These are phyloP conservation scores for Aspergillus sp. DNA, from an alignment of 2,329 filamentous ascomycete genomes.

Conservation along the genomic window DNA sequence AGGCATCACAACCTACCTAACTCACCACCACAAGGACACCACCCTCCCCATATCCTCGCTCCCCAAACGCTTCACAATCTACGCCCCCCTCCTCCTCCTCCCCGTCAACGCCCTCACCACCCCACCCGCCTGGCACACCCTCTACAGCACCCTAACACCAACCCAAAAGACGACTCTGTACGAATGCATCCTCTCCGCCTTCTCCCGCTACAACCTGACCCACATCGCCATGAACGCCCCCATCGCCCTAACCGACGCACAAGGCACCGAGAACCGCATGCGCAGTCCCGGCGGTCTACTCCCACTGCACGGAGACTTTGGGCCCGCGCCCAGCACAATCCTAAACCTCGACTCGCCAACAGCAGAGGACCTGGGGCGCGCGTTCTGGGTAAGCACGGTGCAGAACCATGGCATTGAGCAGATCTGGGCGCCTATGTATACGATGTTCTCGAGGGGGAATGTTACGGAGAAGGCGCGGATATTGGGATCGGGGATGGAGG, in stretches of 20 bases:
- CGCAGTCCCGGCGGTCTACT: slow-evolving; percentile 71
- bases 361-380: slow-evolving; percentile 59
- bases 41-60: slow-evolving; percentile 19
- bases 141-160: slow-evolving; percentile 31
- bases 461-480: slow-evolving; percentile 83
- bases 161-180: slow-evolving; percentile 43
- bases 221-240: slow-evolving; percentile 62
- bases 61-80: slow-evolving; percentile 55
- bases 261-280: slow-evolving; percentile 65
- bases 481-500: slow-evolving; percentile 46
- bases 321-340: slow-evolving; percentile 41
- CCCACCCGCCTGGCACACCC: slow-evolving; percentile 28
- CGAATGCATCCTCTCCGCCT: slow-evolving; percentile 40
- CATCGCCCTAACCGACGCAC: slow-evolving; percentile 45
- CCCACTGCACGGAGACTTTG: slow-evolving; percentile 75
- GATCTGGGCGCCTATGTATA: slow-evolving; percentile 84
- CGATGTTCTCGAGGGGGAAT: slow-evolving; percentile 94
- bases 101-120: slow-evolving; percentile 49
- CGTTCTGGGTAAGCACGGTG: slow-evolving; percentile 76
- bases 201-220: slow-evolving; percentile 46
- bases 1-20: slow-evolving; percentile 35
- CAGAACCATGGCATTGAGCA: slow-evolving; percentile 79
- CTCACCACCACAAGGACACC: slow-evolving; percentile 15
- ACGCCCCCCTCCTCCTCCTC: slow-evolving; percentile 60
- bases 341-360: slow-evolving; percentile 25